Conservation (phyloP, 2,329 filamentous ascomycete species). For the Teratosphaeria gauchensis region DNA sequence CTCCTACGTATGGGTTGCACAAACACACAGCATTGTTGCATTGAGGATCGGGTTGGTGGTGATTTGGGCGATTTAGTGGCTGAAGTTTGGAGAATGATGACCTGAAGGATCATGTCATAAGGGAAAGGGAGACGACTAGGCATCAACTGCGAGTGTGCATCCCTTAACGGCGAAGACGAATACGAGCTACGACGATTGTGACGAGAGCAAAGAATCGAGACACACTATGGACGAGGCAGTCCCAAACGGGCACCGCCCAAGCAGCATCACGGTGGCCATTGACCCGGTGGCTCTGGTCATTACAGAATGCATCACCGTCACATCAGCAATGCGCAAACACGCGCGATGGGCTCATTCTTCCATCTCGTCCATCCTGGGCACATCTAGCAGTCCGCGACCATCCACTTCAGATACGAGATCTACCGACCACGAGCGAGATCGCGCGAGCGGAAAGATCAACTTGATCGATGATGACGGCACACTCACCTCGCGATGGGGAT, state of each 20-base stretch:
- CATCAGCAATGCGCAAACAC: constrained; percentile 96
- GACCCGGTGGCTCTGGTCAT: constrained; percentile 53
- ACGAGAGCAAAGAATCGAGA: constrained; percentile 1
- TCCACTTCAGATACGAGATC: constrained; percentile 7
- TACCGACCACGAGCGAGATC: constrained; percentile 25
- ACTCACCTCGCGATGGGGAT: constrained; percentile 77
- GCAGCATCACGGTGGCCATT: constrained; percentile 24
- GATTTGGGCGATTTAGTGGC: not conserved
- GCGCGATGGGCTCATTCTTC: constrained; percentile 92
- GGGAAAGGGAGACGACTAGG: not conserved
- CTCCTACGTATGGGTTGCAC: not conserved
- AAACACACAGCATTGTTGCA: not conserved
- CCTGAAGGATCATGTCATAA: not conserved
- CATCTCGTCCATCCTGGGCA: constrained; percentile 83
- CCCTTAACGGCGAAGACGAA: not conserved
- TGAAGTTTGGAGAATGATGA: not conserved
- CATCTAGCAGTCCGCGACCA: constrained; percentile 9
- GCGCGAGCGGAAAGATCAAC: constrained; percentile 24
- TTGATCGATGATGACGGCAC: constrained; percentile 30
- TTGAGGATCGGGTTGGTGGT: not conserved
- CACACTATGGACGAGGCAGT: constrained; percentile 4
- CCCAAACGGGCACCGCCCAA: constrained; percentile 1
- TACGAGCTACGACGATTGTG: constrained; percentile 2
- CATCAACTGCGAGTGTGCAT: not conserved
- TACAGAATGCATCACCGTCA: constrained; percentile 97